Base-by-base conservation (phyloP, 805 yeast genomes). In the Lipomyces sp. region DNA sequence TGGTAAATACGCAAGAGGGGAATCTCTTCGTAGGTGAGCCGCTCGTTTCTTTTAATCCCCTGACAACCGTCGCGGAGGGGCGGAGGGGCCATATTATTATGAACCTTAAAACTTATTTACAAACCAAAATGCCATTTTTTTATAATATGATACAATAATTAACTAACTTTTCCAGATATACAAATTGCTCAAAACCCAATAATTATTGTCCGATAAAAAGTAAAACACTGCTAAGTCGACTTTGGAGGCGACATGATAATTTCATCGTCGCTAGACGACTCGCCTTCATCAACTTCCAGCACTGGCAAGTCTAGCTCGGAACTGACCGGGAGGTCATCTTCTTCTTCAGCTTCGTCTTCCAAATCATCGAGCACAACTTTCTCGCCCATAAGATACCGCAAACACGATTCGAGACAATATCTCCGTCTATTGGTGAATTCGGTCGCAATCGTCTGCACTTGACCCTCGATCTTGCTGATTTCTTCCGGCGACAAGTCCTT, bases 361-460 rank as follows among this genome's bases (percentile, higher is more conserved):
- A 50, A n/a, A 4, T 66, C 65, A 37, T 56, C 64, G 7, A 66
- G 24, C n/a, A 53, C 32, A 7, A 63, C 48, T 34, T 62, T 62
- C 70, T 92, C 98, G 2, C 99, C 99, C 80, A 92, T 80, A 1
- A 95, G 79, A 73, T 81, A 89, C 55, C 97, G 76, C 64, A 94
- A 76, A 71, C 93, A 86, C 0, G 90, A 88, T 74, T 95, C 98
- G 29, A 95, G 79, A 69, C 97, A 91, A 69, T 86, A 90, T 66
- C 81, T 80, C 37, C 86, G 85, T 48, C 82, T 80, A 39, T 83
- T 80, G 1, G 92, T 81, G 72, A 86, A 87, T 62, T 82, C 83
- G 1, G 75, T 76, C 0, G 90, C 79, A 6, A 93, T 87, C 48
- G 84, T 85, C 50, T 81, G 79, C 50, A 94, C 76, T 34, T 80